Base-by-base conservation (phyloP, 2,329 filamentous ascomycete genomes). In the Sclerotinia minor region DNA sequence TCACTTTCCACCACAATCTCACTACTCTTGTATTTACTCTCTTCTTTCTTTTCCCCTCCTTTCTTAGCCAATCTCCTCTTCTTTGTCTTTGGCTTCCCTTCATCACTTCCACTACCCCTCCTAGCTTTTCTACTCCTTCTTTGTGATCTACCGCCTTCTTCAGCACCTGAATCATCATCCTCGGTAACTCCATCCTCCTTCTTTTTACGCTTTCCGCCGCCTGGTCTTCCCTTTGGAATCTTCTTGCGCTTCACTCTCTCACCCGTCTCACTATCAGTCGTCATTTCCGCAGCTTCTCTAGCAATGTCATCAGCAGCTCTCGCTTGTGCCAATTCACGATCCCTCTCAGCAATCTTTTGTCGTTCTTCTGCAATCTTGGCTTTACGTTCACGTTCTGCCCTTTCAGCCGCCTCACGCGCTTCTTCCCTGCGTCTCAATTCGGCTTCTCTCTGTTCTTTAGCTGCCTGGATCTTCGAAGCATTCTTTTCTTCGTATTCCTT, bases 401-500 rank as follows among this genome's bases (percentile, higher is more conserved):
- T 89, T 69, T 91, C 83, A 0, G 85, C 85, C 73, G 85, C 87
- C 72, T 87, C 83, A 54, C 89, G 87, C 76, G 89, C 88, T 71
- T 93, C 93, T 77, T 97, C 93, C 8, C 92, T 89, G 69, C 86
- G 87, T 69, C 84, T 86, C 26, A 94, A 82, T 77, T 97, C 94
- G 5, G 89, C 90, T 74, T 98, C 91, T 65, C 94, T 90, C 70
- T 88, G 85, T 74, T 91, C 87, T 47, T 91, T 86, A 9, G 95
- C 94, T 65, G 92, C 89, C 70, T 90, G 87, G 3, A 98, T 86
- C 78, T 95, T 96, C 74, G 91, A 88, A 47, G 93, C 92, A 77
- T 98, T 97, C 81, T 92, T 92, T 74, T 93, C 90, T 78, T 99
- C 95, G 78, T 96, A 98, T 71, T 96, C 92, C 71, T 87, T 89